Evolutionary conservation across 2,329 filamentous ascomycete genomes (phyloP), one percentile per base, ranked within the genome.

Genomic region (Fusarium paranaense): DNA sequence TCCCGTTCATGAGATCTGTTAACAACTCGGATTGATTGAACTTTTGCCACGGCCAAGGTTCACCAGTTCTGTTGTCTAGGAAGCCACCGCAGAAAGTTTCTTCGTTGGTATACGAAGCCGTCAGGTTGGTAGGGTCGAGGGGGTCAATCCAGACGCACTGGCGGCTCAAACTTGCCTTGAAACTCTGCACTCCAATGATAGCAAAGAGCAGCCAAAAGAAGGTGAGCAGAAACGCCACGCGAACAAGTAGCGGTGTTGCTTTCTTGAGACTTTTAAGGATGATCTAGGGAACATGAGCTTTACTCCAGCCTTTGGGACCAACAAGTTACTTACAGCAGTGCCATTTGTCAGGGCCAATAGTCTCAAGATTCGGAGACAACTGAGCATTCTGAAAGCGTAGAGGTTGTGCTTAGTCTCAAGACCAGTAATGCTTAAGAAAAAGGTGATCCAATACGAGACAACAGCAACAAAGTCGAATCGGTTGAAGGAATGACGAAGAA

Each of bases 141-240:
- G 92, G 91, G 72, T 94, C 92, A 60, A 93, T 83, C 93, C 93
- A 97, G 33, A 95, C 91, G 80, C 94, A 97, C 71, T 91, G 92
- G 57, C 94, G 92, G 75, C 90, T 90, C 27, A 96, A 83, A 81
- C 94, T 96, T 10, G 93, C 92, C 83, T 96, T 96, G 86, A 99
- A 99, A 83, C 94, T 98, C 81, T 99, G 97, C 25, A 99, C 93
- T 7, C 97, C 97, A 67, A 99, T 92, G 71, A 99, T 98, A 40
- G 95, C 97, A 84, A 99, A 99, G 13, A 98, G 85, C 47, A 99
- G 89, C 97, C 97, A 99, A 84, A 99, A 99, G 84, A 99, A 99
- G 16, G 94, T 90, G 75, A 99, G 95, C 25, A 99, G 87, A 80
- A 99, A 98, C 2, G 94, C 95, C 35, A 99, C 95, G 71, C 98